Base-by-base conservation (phyloP, 306 rosid species). In the Oxytropis ochrocephala region DNA sequence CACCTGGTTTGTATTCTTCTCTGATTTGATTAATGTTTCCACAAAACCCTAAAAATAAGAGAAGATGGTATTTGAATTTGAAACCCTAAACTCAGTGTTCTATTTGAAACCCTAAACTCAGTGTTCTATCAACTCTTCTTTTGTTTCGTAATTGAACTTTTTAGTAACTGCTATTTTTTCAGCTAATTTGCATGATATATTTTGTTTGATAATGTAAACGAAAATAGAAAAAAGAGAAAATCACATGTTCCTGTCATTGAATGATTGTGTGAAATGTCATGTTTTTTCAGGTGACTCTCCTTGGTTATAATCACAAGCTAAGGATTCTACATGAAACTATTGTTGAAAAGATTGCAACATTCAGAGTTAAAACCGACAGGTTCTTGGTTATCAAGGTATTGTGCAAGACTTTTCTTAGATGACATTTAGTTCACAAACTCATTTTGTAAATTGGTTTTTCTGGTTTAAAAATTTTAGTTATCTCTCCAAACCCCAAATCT, bases 381-480 rank as follows among this genome's bases (percentile, higher is more conserved):
- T 94, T 91, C 85, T 76, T 84, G 27, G 95, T 94, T 67, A 87
- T 94, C 75, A 91, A 94, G 97, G 97, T 94, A 86, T 64, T 67
- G 10, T 64, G 19, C 4, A 24, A 47, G 19, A 51, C 63, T 61
- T 29, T 75, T 62, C 76, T 50, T 14, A 48, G 12, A 35, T 38
- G 60, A 33, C 58, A 62, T 69, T 65, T 52, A 24, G 65, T 64
- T 68, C 17, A 12, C 63, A n/a, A 43, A 18, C 50, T 35, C 50
- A 14, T 6, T 48, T 36, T 65, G 11, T 30, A 47, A 30, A 48
- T 66, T 66, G 38, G 32, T 62, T 42, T 32, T 10, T 42, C 7
- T 66, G 21, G 19, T 69, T 39, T 52, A 7, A 19, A 38, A n/a
- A 2, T 52, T 30, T 17, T 21, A 39, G 0, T 53, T 11, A 11